phyloP scores from a whole-genome alignment of 768 basidiomycete genomes.

The Tricholoma hemisulphureum region DNA sequence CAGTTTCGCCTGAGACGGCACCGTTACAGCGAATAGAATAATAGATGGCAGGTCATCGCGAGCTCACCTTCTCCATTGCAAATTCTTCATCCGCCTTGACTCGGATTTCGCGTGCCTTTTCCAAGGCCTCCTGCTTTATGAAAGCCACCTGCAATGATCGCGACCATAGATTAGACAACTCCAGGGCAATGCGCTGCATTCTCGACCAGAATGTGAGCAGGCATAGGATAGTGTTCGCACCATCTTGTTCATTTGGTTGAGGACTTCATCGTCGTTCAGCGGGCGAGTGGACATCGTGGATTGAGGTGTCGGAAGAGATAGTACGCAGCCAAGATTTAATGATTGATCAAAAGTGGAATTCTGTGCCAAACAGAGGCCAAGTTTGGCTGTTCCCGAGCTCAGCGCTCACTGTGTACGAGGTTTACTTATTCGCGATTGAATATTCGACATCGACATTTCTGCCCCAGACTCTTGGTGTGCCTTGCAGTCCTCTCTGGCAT shows the following conservation, averaged over 20 bases:
- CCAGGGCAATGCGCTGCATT: constrained; percentile 5
- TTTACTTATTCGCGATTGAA: too few species aligned
- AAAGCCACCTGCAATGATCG: constrained; percentile 77
- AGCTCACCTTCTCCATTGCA: constrained; percentile 88
- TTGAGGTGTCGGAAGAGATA: background rate
- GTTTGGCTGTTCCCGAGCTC: too few species aligned
- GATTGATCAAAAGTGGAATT: too few species aligned
- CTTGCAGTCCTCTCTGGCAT: too few species aligned
- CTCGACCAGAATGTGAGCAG: background rate
- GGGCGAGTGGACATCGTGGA: constrained; percentile 67
- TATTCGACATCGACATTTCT: too few species aligned
- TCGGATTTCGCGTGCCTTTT: constrained; percentile 95
- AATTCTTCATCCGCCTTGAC: constrained; percentile 99
- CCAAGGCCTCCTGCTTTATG: constrained; percentile 97
- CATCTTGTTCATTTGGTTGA: constrained; percentile 99
- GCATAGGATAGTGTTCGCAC: constrained; percentile 39
- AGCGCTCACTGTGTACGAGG: too few species aligned
- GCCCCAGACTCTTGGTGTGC: too few species aligned
- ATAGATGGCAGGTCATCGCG: background rate
- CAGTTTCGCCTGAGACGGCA: constrained; percentile 74
- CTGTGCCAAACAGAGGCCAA: too few species aligned
- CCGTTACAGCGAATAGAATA: background rate
- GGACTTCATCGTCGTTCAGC: constrained; percentile 92
- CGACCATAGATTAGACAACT: constrained; percentile 9
- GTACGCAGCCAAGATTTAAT: background rate